Evolutionary conservation across 1,139 yeast species (phyloP).

Genomic region (Blastobotrys serpentis): DNA sequence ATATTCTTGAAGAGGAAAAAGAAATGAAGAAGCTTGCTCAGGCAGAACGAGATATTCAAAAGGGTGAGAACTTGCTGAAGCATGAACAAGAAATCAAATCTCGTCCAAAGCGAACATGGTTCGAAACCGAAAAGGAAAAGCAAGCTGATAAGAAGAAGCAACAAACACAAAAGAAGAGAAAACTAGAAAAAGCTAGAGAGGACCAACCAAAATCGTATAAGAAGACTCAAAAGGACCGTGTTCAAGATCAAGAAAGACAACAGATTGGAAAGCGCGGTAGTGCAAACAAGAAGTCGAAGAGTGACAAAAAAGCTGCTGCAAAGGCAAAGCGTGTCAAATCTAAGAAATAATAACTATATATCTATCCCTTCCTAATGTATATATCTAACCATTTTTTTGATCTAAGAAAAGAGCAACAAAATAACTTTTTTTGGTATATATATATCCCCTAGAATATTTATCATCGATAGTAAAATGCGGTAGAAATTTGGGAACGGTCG

Average conservation of each 20-base stretch:
- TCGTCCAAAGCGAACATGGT: conserved; percentile 97
- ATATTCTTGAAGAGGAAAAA: conserved; percentile 83
- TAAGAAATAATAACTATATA: conserved; percentile 43
- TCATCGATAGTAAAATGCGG: conserved; percentile 32
- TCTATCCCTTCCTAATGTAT: background rate
- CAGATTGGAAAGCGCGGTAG: conserved; percentile 17
- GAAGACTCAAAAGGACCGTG: conserved; percentile 35
- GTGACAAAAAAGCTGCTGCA: conserved; percentile 51
- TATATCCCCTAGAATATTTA: background rate
- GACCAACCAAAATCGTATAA: conserved; percentile 32
- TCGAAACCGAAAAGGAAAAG: conserved; percentile 74
- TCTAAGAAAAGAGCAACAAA: background rate
- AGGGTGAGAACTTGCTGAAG: conserved; percentile 79
- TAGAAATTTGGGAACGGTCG: conserved; percentile 23
- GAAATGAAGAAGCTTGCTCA: conserved; percentile 78
- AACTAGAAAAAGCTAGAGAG: conserved; percentile 52
- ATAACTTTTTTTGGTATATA: background rate
- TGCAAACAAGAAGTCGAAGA: conserved; percentile 18
- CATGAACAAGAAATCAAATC: conserved; percentile 80
- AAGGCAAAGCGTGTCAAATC: conserved; percentile 63
- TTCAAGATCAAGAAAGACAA: conserved; percentile 19
- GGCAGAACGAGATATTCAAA: conserved; percentile 88
- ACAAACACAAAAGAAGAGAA: conserved; percentile 56
- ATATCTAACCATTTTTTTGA: conserved; percentile 1
- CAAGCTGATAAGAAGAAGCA: conserved; percentile 57